Percentiles rank a stretch among this genome's conserved stretches.
Evolutionary conservation across 2,329 filamentous ascomycete genomes (phyloP).

Genomic region (Talaromyces islandicus): DNA sequence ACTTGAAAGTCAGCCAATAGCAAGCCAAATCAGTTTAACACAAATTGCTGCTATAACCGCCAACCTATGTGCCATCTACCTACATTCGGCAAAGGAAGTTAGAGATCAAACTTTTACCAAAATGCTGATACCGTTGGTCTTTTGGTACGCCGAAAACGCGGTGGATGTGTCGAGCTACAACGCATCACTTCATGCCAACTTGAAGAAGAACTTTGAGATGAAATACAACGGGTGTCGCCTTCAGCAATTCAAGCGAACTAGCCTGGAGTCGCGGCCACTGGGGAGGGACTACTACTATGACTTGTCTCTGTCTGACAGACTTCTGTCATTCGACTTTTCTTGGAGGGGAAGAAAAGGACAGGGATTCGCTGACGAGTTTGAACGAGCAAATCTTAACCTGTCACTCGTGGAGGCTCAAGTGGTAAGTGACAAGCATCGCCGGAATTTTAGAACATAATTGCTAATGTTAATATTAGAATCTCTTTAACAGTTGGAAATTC

Average conservation of each 20-base stretch:
- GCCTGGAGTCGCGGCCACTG: conserved; percentile 58
- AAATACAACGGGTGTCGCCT: conserved; percentile 70
- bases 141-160: conserved; percentile 74
- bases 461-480: conserved; percentile 45
- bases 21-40: conserved; percentile 52
- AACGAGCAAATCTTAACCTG: conserved; percentile 81
- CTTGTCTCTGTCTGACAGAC: conserved; percentile 63
- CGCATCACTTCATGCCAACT: conserved; percentile 74
- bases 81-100: conserved; percentile 77
- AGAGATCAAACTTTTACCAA: conserved; percentile 63
- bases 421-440: conserved; percentile 42
- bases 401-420: conserved; percentile 90
- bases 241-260: conserved; percentile 73
- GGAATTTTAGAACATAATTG: conserved; percentile 19
- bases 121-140: conserved; percentile 65
- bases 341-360: conserved; percentile 65
- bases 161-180: conserved; percentile 80
- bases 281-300: conserved; percentile 83
- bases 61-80: conserved; percentile 83
- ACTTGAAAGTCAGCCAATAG: conserved; percentile 43
- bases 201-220: conserved; percentile 75
- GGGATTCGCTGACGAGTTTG: conserved; percentile 77
- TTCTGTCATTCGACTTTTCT: conserved; percentile 69
- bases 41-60: conserved; percentile 75
- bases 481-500: conserved; percentile 86